phyloP scores from a whole-genome alignment of 371 early-diverging fungal genomes.

The Synchytrium microbalum region DNA sequence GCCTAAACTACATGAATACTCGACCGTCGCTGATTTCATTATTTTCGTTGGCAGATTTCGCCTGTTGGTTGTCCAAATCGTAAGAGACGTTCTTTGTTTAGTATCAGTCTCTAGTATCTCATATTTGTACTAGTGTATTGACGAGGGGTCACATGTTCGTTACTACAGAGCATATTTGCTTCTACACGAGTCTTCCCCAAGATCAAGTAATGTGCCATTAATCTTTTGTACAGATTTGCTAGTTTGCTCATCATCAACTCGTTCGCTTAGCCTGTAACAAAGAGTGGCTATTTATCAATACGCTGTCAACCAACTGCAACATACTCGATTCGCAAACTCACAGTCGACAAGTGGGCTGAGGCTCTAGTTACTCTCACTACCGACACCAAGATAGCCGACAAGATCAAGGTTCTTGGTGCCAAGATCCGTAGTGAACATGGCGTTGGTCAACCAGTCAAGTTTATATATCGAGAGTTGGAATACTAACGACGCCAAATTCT shows the following conservation, averaged over 20 bases:
- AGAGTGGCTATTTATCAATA: constrained; percentile 61
- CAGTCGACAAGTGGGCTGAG: constrained; percentile 44
- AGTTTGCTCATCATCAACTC: too few species aligned
- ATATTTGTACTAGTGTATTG: too few species aligned
- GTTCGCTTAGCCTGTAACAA: constrained; percentile 13
- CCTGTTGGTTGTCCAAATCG: constrained; percentile 62
- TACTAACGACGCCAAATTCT: background rate
- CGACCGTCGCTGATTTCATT: background rate
- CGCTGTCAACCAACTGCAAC: constrained; percentile 15
- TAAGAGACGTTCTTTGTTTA: too few species aligned
- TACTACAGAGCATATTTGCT: constrained; percentile 58
- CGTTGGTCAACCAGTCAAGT: constrained; percentile 8
- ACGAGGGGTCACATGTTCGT: constrained; percentile 64
- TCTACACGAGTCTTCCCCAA: constrained; percentile 57
- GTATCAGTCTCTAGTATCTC: too few species aligned
- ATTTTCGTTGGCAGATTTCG: constrained; percentile 43
- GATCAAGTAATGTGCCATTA: constrained; percentile 30
- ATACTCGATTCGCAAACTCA: constrained; percentile 51
- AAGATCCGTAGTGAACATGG: constrained; percentile 15
- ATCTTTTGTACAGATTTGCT: background rate
- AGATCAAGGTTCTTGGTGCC: constrained; percentile 44
- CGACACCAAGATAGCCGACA: constrained; percentile 53
- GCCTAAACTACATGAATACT: background rate
- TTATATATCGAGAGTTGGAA: constrained; percentile 14
- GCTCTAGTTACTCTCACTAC: constrained; percentile 52